Base-by-base conservation (phyloP, 2,329 filamentous ascomycete species). In the Fusarium sterilihyphosum region DNA sequence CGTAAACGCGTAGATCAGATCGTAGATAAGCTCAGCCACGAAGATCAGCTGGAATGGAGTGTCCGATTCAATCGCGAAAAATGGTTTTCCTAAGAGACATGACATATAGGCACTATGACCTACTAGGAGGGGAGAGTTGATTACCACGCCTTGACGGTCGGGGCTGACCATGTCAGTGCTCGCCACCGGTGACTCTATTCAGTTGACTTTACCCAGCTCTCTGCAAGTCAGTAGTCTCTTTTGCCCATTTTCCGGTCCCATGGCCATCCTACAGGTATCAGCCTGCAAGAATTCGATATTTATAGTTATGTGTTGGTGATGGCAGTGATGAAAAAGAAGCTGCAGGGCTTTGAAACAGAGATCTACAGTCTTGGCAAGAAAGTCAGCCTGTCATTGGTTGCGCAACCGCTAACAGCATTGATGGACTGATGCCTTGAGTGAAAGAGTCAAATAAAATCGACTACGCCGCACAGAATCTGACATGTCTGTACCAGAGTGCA, bases 51-150 rank as follows among this genome's bases (percentile, higher is more conserved):
- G n/a, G 13, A 22, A 13, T 50, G 22, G 6, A 0, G 5, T 16
- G 5, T 31, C 20, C 17, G 4, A 17, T 4, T n/a, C 7, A 6
- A 8, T 12, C 2, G 7, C 26, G 26, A 31, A 49, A 29, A 49
- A 31, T 3, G 12, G 22, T n/a, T 22, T 29, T 1, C 12, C 4
- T 0, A 4, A 29, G 18, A 47, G 4, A 47, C 14, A 37, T 37
- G 4, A 47, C 20, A 37, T 37, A 18, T 37, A 17, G 6, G 10
- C 29, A 17, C 7, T 17, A n/a, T 50, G 14, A 6, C 22, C 33
- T 8, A 35, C 6, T 33, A 33, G 33, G 13, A 7, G 4, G 16
- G 8, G 16, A 50, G 1, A 50, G 17, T n/a, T 33, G 3, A 10
- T n/a, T 8, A n/a, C 10, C 7, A 31, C 2, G n/a, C 5, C 10